Evolutionary conservation across 177 flowering plant genomes (phyloP), one percentile per base, ranked within the genome.

Genomic region (Vitis hybrid): DNA sequence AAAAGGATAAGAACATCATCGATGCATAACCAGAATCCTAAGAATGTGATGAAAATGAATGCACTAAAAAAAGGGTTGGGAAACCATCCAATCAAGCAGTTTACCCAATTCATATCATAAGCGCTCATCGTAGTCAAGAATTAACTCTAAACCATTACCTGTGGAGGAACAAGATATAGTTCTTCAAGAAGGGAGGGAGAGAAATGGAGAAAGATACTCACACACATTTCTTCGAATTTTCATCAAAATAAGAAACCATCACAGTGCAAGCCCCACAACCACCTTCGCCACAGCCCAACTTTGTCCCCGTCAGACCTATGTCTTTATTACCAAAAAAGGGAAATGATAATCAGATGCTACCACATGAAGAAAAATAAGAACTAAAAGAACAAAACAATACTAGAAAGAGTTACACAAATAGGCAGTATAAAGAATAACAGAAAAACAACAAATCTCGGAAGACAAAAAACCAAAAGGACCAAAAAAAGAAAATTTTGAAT

Each of bases 181-280:
- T 15, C 3, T 7, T 11, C 9, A 5, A 24, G 13, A 13, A 18
- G 15, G 16, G 4, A 57, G 54, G 48, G 32, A 54, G 46, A 35
- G 46, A 51, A 63, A 52, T 35, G 32, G 46, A 66, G 30, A 74
- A 52, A 52, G 69, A 73, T 54, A 87, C 99, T 84, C 77, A 96
- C 99, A 87, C 76, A 67, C 91, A 84, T 85, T 84, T 88, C 88
- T 86, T 87, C 74, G 62, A 24, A 6, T 50, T 77, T 55, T 66
- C 81, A 72, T 96, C 91, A 75, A 83, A 91, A 71, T 80, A 81
- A 74, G 98, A 35, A 35, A 35, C 84, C 98, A 96, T 92, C 51
- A 96, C 98, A 32, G 99, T 96, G 83, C 99, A 96, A 60, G 99
- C 99, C 72, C 99, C 99, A 81, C 99, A 96, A 68, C 99, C 99